Evolutionary conservation across 2,329 filamentous ascomycete species (phyloP).

Genomic region (Arthrobotrys iridis): DNA sequence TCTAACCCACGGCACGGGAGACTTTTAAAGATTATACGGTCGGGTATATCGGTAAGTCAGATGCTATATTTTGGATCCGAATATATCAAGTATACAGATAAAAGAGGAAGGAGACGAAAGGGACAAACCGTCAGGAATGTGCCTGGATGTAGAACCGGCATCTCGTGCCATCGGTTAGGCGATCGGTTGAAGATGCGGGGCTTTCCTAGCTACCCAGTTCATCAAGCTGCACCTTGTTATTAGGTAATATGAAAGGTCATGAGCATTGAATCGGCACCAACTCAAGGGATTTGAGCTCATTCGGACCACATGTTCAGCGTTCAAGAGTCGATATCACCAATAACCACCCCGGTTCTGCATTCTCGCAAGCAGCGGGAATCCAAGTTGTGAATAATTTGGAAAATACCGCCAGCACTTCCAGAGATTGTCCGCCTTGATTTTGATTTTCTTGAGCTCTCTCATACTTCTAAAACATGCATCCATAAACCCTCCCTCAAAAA

Average conservation of each 20-base stretch:
- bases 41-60: too few species aligned
- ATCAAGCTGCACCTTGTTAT: neutral
- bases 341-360: neutral
- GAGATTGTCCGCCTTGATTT: neutral
- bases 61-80: too few species aligned
- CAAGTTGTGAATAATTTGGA: neutral
- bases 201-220: neutral
- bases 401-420: neutral
- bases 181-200: neutral
- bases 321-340: neutral
- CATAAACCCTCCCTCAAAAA: too few species aligned
- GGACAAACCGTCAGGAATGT: neutral
- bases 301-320: neutral
- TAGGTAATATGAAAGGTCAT: constrained; percentile 7
- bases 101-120: neutral
- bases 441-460: too few species aligned
- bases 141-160: neutral
- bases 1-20: too few species aligned
- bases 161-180: neutral
- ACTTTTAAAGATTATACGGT: too few species aligned
- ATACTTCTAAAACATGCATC: too few species aligned
- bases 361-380: neutral
- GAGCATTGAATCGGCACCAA: neutral
- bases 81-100: neutral
- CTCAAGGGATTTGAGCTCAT: constrained; percentile 2